Conservation (phyloP, 495 filamentous ascomycete genomes). For the Aspergillus hancockii region DNA sequence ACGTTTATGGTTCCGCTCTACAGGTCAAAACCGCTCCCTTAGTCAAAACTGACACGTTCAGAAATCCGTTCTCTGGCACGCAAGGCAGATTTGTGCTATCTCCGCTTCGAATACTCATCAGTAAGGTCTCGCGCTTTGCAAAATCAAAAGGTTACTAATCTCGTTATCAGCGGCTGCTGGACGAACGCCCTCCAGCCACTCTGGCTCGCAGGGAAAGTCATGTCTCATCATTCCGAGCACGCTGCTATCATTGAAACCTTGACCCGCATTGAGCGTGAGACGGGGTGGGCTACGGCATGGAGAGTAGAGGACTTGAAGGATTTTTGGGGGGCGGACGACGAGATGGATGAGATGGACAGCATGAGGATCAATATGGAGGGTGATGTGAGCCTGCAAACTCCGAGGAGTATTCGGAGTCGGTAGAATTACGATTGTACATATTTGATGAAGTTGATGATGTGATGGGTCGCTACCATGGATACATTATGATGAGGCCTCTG, state of each 20-base stretch:
- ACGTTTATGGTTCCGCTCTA: too few species aligned
- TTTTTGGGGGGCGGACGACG: slow-evolving; percentile 42
- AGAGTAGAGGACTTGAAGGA: slow-evolving; percentile 43
- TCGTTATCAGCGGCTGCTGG: slow-evolving; percentile 39
- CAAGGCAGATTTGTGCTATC: slow-evolving; percentile 47
- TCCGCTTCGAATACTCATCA: slow-evolving; percentile 39
- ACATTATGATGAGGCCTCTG: too few species aligned
- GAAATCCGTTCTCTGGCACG: slow-evolving; percentile 47
- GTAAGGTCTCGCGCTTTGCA: slow-evolving; percentile 16
- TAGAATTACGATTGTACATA: background rate
- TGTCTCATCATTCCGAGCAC: slow-evolving; percentile 48
- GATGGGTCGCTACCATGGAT: background rate
- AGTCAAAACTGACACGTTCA: slow-evolving; percentile 1
- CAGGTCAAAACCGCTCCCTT: too few species aligned
- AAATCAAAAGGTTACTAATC: slow-evolving; percentile 10
- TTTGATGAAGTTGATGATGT: background rate
- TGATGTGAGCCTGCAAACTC: slow-evolving; percentile 8
- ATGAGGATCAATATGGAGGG: slow-evolving; percentile 7
- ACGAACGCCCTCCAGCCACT: slow-evolving; percentile 50
- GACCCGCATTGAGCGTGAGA: slow-evolving; percentile 40
- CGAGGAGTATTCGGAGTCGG: slow-evolving; percentile 6
- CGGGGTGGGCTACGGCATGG: slow-evolving; percentile 48
- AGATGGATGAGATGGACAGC: slow-evolving; percentile 9
- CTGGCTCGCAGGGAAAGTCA: slow-evolving; percentile 46
- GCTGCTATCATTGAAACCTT: slow-evolving; percentile 39